Evolutionary conservation across 148 eudicot genomes (phyloP), one percentile per base, ranked within the genome.

Genomic region (Heliosperma pusillum): DNA sequence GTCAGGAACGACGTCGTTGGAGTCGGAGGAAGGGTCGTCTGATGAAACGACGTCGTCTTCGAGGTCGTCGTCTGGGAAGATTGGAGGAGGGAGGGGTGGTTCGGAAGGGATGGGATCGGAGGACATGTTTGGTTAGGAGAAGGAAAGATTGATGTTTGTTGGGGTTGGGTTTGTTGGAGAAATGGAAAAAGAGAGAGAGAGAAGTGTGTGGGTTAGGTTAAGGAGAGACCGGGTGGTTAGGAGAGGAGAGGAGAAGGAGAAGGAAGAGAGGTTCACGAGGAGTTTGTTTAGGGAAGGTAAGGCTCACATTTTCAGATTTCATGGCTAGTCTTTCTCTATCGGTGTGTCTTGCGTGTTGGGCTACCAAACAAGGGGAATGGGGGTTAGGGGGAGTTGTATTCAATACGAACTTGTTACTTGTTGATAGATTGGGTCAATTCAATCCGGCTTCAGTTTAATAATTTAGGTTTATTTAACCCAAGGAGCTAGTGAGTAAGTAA

Each of bases 11-110:
- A 77, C 87, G 60, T 70, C 87, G 71, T 83, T 87, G 26, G 30
- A 15, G 36, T 89, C 88, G 22, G 45, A 30, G 40, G 40, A 33
- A 33, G 40, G 40, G 20, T 65, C 44, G 16, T 33, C 21, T 11
- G 20, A 16, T 44, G 72, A 69, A 6, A 69, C 72, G 72, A 69
- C 59, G 13, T 85, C 88, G 44, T 85, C 89, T 66, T 86, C 87
- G 73, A 75, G 78, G 53, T 87, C 91, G 75, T 88, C 87, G 58
- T 82, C 87, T 70, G 70, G 76, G 85, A 63, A 86, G 62, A 73
- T 69, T 0, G 70, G 79, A 73, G 84, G 81, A 21, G 81, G 81
- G 30, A 85, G 78, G 68, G 68, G 29, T 21, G 40, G 71, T 10
- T n/a, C 52, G 4, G 71, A 24, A 16, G 57, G 56, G 5, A 47